Evolutionary conservation across 2,329 filamentous ascomycete species (phyloP), one percentile per base, ranked within the genome.

Genomic region (Aspergillus aculeatinus): DNA sequence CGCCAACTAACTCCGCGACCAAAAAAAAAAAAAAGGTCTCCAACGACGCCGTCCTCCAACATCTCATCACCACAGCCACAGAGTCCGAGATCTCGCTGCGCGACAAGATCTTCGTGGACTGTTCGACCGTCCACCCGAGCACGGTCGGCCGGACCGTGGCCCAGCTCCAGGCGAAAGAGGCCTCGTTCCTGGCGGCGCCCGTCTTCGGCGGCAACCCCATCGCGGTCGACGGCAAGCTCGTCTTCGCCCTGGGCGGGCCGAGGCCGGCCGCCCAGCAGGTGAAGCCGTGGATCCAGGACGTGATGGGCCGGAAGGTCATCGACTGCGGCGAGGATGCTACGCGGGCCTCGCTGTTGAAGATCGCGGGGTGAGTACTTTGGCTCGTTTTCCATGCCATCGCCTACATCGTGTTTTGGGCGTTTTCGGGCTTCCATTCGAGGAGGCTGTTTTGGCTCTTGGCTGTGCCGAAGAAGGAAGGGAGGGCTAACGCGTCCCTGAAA

Each of bases 31-130:
- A 61, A 65, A 19, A 76, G 67, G 71, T 79, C 52, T 76, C 76
- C 55, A 76, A 80, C 59, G 78, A 80, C 66, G 57, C 72, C 2
- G 76, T 78, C 23, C 71, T 79, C 2, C 59, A 72, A 57, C 65
- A 65, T 4, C 64, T 77, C 0, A 63, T 73, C 53, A 67, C 68
- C 14, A 66, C 70, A 5, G 68, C 68, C 2, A 54, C 69, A 51
- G 66, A 58, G 42, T 70, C 63, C 3, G 68, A 67, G 4, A 65
- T 68, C 14, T 67, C 72, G 0, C 68, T 90, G 35, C 81, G 81
- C 31, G 89, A 87, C 65, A 96, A 96, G 80, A 80, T 96, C 39
- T 89, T 96, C 66, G 85, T 96, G 19, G 92, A 96, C 70, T 92
- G 89, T 81, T 94, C 90, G 3, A 96, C 92, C 6, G 86, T 96